phyloP scores from a whole-genome alignment of 192 early-diverging fungal species.

The Podila epigama region DNA sequence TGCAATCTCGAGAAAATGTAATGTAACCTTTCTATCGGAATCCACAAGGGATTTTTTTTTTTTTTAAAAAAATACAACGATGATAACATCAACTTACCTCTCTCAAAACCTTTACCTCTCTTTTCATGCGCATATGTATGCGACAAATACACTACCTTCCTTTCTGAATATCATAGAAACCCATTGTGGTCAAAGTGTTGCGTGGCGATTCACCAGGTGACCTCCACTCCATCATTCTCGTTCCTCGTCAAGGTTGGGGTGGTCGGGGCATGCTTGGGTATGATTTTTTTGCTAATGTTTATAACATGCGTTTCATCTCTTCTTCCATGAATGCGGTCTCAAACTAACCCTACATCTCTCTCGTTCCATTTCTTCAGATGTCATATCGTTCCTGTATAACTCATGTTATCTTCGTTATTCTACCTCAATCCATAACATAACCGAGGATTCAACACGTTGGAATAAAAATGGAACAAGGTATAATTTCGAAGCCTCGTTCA shows the following conservation, averaged over 20 bases:
- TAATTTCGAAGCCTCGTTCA: too few relatives aligned
- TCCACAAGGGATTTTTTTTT: background rate
- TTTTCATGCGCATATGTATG: background rate
- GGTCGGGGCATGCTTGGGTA: constrained; percentile 61
- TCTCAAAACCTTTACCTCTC: background rate
- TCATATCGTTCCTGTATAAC: constrained; percentile 36
- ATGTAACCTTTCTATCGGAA: too few relatives aligned
- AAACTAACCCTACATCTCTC: background rate
- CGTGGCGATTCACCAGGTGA: constrained; percentile 39
- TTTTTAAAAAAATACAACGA: background rate
- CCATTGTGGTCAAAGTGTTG: constrained; percentile 46
- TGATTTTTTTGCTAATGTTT: background rate
- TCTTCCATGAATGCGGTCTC: background rate
- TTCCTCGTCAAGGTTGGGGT: constrained; percentile 59
- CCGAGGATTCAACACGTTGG: too few relatives aligned
- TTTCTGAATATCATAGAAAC: constrained; percentile 24
- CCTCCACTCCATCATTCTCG: constrained; percentile 32
- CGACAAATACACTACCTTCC: background rate
- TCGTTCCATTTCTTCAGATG: constrained; percentile 9
- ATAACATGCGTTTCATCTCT: background rate
- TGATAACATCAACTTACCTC: background rate
- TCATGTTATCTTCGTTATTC: too few relatives aligned
- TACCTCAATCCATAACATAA: too few relatives aligned
- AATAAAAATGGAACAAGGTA: too few relatives aligned
- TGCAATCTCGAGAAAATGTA: constrained; percentile 47